Percentiles rank a stretch among this genome's conserved stretches.
These are phyloP conservation scores for Eurotiales sp. DNA, from an alignment of 2,329 filamentous ascomycete genomes.

Conservation along the genomic window DNA sequence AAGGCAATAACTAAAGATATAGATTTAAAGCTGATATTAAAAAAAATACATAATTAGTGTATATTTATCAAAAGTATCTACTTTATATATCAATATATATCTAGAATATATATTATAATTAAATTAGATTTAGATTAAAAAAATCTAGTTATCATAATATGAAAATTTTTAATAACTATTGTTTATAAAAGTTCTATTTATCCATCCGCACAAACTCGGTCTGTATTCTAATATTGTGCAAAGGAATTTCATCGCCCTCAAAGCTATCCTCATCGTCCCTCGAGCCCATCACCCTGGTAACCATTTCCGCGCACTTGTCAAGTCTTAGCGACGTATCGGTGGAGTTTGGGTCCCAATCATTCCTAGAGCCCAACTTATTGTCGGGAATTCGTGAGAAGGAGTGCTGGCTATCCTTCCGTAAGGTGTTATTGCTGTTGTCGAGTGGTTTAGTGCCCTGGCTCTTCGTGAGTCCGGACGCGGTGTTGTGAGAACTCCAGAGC, in stretches of 20 bases:
- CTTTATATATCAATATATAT: no score
- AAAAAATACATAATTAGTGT: no score
- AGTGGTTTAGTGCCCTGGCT: not conserved
- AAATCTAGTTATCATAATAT: no score
- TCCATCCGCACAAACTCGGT: slow-evolving; percentile 17
- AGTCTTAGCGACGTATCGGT: slow-evolving; percentile 18
- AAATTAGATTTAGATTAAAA: no score
- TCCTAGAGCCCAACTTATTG: slow-evolving; percentile 4
- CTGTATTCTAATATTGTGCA: slow-evolving; percentile 21
- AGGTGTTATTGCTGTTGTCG: slow-evolving; percentile 1
- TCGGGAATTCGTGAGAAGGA: slow-evolving; percentile 22
- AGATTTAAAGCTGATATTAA: no score
- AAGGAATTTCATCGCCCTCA: slow-evolving; percentile 19
- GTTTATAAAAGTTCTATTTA: no score
- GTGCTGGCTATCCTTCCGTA: slow-evolving; percentile 14
- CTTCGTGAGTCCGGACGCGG: slow-evolving; percentile 6
- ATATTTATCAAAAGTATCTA: no score
- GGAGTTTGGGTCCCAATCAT: not conserved
- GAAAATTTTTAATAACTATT: no score
- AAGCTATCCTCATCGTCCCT: slow-evolving; percentile 8
- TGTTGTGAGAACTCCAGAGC: slow-evolving; percentile 16
- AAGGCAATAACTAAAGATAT: no score
- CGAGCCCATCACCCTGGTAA: slow-evolving; percentile 18
- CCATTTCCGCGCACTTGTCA: slow-evolving; percentile 18
- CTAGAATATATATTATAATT: no score